Base-by-base conservation (phyloP, 129 eudicot genomes). In the Helianthus tuberosus region DNA sequence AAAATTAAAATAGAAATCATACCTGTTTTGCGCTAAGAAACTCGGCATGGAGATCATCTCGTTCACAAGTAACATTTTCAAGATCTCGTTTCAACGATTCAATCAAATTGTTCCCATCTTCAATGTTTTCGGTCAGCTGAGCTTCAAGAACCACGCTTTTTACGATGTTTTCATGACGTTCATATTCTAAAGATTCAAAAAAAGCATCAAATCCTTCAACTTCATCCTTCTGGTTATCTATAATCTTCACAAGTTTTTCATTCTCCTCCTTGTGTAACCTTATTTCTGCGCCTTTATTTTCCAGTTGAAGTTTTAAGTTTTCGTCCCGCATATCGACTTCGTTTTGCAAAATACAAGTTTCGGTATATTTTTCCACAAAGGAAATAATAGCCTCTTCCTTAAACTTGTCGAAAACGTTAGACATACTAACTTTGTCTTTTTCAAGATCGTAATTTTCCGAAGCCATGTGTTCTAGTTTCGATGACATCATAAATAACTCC, bases 11-110 rank as follows among this genome's bases (percentile, higher is more conserved):
- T 59, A 27, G 68, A 60, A 43, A 8, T 46, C 66, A 47, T 77
- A 91, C 97, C 87, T 86, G 81, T 83, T 53, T 77, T 69, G 86
- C 84, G 80, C 84, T 83, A 44, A 63, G 86, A 82, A 58, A 78
- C 72, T 50, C 75, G 5, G 53, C 79, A 35, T 74, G 83, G 59
- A 84, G 73, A 12, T 81, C 76, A 57, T 89, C 87, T 67, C 69
- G 84, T 66, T 86, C 90, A 58, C 75, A 12, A 49, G 79, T 85
- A 76, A 81, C 87, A 69, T 75, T 66, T 44, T 74, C 72, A 73
- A 89, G 49, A 39, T 84, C 72, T 73, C 75, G 65, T 78, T 81
- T 80, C 65, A 89, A 67, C 59, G 87, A 82, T 51, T 84, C 86
- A 61, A 82, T 88, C 60, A 23, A 25, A 48, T 51, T 49, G 8